phyloP scores from a whole-genome alignment of 768 basidiomycete genomes.

The Suillus paluster region DNA sequence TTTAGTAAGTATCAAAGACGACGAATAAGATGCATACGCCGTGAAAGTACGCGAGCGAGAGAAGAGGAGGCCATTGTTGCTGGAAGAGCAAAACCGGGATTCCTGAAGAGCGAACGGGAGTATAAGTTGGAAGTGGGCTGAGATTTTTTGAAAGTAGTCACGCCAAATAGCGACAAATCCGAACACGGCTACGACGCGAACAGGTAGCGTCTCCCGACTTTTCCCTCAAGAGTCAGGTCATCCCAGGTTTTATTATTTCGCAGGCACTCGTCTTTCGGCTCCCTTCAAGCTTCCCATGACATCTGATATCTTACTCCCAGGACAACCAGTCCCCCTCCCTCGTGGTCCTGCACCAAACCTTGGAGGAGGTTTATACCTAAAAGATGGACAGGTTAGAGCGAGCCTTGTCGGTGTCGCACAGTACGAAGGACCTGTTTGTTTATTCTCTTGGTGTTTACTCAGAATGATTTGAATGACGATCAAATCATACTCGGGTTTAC shows the following conservation, averaged over 20 bases:
- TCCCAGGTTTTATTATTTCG: slow-evolving; percentile 10
- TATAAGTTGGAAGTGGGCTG: slow-evolving; percentile 13
- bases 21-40: slow-evolving; percentile 52
- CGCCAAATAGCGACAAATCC: slow-evolving; percentile 35
- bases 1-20: slow-evolving; percentile 1
- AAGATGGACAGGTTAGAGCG: slow-evolving; percentile 67
- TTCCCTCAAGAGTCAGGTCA: slow-evolving; percentile 10
- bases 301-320: slow-evolving; percentile 60
- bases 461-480: slow-evolving; percentile 21
- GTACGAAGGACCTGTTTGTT: slow-evolving; percentile 70
- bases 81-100: slow-evolving; percentile 25
- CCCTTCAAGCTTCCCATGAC: slow-evolving; percentile 30
- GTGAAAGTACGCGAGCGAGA: slow-evolving; percentile 66
- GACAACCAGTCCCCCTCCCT: slow-evolving; percentile 71
- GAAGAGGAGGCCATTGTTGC: slow-evolving; percentile 57
- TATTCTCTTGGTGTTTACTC: slow-evolving; percentile 26
- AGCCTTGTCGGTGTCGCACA: slow-evolving; percentile 69
- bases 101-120: slow-evolving; percentile 27
- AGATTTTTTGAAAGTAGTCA: slow-evolving; percentile 38
- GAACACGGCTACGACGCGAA: slow-evolving; percentile 19
- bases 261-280: slow-evolving; percentile 6
- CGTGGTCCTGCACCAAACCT: slow-evolving; percentile 58
- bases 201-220: slow-evolving; percentile 14
- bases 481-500: not conserved
- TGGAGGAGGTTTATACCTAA: slow-evolving; percentile 68